Evolutionary conservation across 2,329 filamentous ascomycete species (phyloP).

Genomic region (Mollisiaceae sp.): DNA sequence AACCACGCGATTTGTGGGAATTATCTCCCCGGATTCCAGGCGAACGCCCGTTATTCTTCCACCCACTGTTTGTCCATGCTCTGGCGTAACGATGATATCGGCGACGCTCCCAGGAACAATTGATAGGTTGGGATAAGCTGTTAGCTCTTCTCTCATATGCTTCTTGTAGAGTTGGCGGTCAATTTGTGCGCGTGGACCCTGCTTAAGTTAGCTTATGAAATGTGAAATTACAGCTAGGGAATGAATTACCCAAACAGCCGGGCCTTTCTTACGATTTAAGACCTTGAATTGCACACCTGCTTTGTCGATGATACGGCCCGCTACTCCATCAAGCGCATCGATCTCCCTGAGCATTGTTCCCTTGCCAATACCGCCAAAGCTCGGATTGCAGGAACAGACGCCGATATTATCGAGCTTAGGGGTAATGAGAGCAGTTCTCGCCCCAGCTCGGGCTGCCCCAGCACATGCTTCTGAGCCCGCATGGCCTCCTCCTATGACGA

Average conservation of each 20-base stretch:
- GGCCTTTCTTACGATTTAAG: constrained; percentile 87
- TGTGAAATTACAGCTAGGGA: neutral
- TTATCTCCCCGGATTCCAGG: constrained; percentile 84
- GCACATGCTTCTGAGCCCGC: constrained; percentile 93
- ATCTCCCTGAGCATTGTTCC: constrained; percentile 95
- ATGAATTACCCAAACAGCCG: constrained; percentile 77
- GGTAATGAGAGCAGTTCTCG: constrained; percentile 87
- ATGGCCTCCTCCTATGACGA: constrained; percentile 95
- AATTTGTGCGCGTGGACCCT: constrained; percentile 92
- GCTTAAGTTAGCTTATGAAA: neutral
- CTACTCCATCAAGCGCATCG: constrained; percentile 90
- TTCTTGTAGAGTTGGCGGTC: constrained; percentile 87
- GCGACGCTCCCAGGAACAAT: constrained; percentile 88
- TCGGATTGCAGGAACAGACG: constrained; percentile 95
- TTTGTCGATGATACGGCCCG: constrained; percentile 88
- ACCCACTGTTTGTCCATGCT: constrained; percentile 54
- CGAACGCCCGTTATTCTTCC: constrained; percentile 83
- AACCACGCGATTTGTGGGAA: constrained; percentile 80
- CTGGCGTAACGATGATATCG: constrained; percentile 79
- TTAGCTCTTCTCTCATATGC: constrained; percentile 88
- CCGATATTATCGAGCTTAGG: constrained; percentile 88
- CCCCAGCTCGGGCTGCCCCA: constrained; percentile 86
- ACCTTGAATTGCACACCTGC: constrained; percentile 93
- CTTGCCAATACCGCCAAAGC: constrained; percentile 98
- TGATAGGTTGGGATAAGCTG: constrained; percentile 76